Evolutionary conservation across 2,329 filamentous ascomycete species (phyloP).

Genomic region (Colletotrichum sojae): DNA sequence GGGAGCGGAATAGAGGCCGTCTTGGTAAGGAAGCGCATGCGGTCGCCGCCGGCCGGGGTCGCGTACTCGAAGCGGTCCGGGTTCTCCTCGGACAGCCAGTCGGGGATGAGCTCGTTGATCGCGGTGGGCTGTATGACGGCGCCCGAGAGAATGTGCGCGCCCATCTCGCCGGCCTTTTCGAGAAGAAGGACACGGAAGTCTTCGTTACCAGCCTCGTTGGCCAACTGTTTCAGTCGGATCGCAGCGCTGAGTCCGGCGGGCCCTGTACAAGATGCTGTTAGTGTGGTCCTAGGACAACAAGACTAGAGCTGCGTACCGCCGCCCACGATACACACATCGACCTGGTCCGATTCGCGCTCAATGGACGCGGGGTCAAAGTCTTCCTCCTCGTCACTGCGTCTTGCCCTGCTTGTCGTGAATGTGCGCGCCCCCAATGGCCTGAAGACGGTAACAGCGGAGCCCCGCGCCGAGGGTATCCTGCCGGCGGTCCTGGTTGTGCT

Average conservation of each 20-base stretch:
- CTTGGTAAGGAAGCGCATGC: conserved; percentile 95
- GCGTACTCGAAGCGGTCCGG: conserved; percentile 88
- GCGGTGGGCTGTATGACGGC: conserved; percentile 94
- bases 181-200: conserved; percentile 94
- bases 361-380: conserved; percentile 78
- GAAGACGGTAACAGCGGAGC: conserved; percentile 25
- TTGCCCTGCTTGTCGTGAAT: conserved; percentile 37
- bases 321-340: conserved; percentile 97
- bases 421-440: conserved; percentile 29
- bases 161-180: conserved; percentile 95
- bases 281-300: not conserved
- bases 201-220: conserved; percentile 94
- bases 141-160: conserved; percentile 94
- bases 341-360: conserved; percentile 91
- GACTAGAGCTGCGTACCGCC: conserved; percentile 69
- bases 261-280: conserved; percentile 59
- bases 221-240: conserved; percentile 94
- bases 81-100: conserved; percentile 93
- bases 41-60: conserved; percentile 86
- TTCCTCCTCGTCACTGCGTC: conserved; percentile 51
- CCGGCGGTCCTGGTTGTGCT: conserved; percentile 3
- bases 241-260: conserved; percentile 93
- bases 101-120: conserved; percentile 90
- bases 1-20: conserved; percentile 84
- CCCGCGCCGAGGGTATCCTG: conserved; percentile 16